Evolutionary conservation across 2,329 filamentous ascomycete genomes (phyloP), one percentile per base, ranked within the genome.

Genomic region (Cytospora mali): DNA sequence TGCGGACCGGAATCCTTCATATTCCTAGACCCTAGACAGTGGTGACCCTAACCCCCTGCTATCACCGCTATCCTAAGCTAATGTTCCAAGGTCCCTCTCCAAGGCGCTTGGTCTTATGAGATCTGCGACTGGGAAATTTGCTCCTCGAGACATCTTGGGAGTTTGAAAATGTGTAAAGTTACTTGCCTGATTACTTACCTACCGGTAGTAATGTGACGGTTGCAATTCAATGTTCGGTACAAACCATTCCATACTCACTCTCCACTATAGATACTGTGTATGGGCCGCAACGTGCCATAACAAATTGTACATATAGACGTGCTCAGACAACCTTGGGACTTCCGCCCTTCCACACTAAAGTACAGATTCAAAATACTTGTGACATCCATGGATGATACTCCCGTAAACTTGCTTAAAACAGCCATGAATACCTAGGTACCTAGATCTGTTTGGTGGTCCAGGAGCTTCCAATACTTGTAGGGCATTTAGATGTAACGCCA

Each of bases 11-110:
- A 21, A 42, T n/a, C 18, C 21, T 27, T n/a, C 4, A 4, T 14
- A 7, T 28, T 50, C 49, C 27, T 42, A 18, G 4, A n/a, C 27
- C n/a, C 48, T 18, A 16, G 14, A 14, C n/a, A n/a, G n/a, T n/a
- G n/a, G n/a, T n/a, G 16, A 51, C 46, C 58, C 58, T 60, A 54
- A 60, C 58, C 58, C 49, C 16, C 23, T 50, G 11, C 11, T n/a
- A 9, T 7, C n/a, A 6, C 39, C 18, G 4, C 18, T 6, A 39
- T 39, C 18, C 16, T 7, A 18, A 39, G 35, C 9, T 31, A n/a
- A n/a, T 31, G 35, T 39, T 39, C 13, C 13, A 39, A 5, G 29
- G 29, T 31, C 29, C 11, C 29, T 31, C 6, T 31, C 29, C 29
- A 33, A 13, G 31, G 31, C n/a, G 31, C 31, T 33, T 33, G 31